These are phyloP conservation scores for Kwoniella mangroviensis DNA, from an alignment of 768 basidiomycete species.

Conservation along the genomic window DNA sequence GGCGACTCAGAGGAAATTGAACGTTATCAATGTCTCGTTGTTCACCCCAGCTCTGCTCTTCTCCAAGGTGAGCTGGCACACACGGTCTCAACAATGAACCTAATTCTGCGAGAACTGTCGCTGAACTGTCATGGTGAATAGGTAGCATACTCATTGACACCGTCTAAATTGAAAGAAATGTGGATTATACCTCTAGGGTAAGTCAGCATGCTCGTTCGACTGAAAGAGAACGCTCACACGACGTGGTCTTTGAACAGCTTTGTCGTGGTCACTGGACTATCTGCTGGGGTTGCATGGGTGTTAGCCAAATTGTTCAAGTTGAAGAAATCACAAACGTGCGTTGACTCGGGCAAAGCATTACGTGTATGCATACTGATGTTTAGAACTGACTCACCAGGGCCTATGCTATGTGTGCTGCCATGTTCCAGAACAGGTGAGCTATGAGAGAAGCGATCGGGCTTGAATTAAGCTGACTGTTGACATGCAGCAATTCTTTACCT, in stretches of 20 bases:
- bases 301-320: conserved; percentile 71
- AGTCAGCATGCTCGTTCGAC: conserved; percentile 14
- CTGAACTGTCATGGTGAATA: conserved; percentile 9
- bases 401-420: conserved; percentile 57
- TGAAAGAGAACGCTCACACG: not conserved
- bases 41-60: conserved; percentile 77
- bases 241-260: conserved; percentile 67
- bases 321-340: conserved; percentile 75
- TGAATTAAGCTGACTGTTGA: conserved; percentile 55
- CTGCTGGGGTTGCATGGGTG: conserved; percentile 69
- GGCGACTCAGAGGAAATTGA: conserved; percentile 67
- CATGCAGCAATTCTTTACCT: conserved; percentile 90
- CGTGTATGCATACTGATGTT: not conserved
- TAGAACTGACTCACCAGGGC: conserved; percentile 34
- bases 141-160: conserved; percentile 84
- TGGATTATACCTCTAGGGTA: conserved; percentile 58
- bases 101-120: not conserved
- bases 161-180: conserved; percentile 60
- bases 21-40: conserved; percentile 72
- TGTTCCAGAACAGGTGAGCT: conserved; percentile 56
- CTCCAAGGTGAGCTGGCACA: conserved; percentile 67
- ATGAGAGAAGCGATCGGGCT: no score
- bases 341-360: conserved; percentile 10
- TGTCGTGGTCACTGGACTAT: conserved; percentile 71
- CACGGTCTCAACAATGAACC: not conserved